Evolutionary conservation across 1,139 yeast genomes (phyloP), one percentile per base, ranked within the genome.

Genomic region (Hyphopichia wangnamkhiaoensis): DNA sequence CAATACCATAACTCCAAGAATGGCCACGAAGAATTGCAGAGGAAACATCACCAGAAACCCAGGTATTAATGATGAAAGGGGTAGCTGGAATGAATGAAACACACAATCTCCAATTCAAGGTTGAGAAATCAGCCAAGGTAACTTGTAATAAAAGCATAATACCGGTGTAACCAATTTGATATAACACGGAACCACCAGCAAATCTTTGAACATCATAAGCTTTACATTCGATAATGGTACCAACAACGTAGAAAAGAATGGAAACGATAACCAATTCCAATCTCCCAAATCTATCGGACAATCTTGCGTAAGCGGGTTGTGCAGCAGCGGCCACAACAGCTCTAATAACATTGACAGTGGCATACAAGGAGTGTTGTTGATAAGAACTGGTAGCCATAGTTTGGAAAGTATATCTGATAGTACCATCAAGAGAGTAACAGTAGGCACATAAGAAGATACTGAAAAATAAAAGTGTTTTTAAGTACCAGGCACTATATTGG

Each of bases 181-280:
- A 84, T 41, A 86, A 65, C 21, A 84, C 80, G 0, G 88, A 75
- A 48, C 93, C 94, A 14, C 84, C 93, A 38, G 89, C 84, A 50
- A 79, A 84, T 28, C 81, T 66, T 45, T 79, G 75, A 26, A 85
- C 80, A 49, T 80, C 79, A 45, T 70, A 72, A 5, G 91, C 81
- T 52, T 80, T 85, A 2, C 85, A 79, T 62, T 82, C 82, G 46
- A 84, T 75, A 37, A 86, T 73, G 6, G 90, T 84, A 25, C 94
- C 94, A 34, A 85, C 69, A 14, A 74, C 74, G 52, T 84, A 84
- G 47, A 85, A 75, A 6, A 84, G 48, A 19, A 84, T 65, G 0
- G 86, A 69, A 8, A 79, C 60, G 21, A 77, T 35, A 35, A 81
- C 63, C 42, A 84, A 60, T 47, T 79, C 80, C 33, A 81, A 58